Evolutionary conservation across 495 filamentous ascomycete genomes (phyloP), one percentile per base, ranked within the genome.

Genomic region (Acidiella bohemica): DNA sequence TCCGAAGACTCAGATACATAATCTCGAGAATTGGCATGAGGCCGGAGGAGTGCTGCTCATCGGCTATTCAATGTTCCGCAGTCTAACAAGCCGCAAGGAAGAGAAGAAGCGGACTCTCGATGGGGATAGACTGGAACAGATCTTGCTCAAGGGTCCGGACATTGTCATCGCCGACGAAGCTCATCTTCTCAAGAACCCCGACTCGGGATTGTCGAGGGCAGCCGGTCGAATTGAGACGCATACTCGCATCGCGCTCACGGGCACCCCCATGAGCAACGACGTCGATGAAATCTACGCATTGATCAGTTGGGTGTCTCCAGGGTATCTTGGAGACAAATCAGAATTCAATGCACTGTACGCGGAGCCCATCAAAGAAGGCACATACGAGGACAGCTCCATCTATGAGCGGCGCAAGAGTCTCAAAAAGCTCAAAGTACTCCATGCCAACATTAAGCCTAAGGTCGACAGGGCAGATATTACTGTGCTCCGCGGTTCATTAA

Each of bases 161-260:
- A 73, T 94, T 28, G 75, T 93, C n/a, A 60, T 94, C 11, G 80
- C 79, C 1, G 87, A 96, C 49, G 87, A 96, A 55, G 87, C 86
- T 0, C 87, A 96, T 50, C 65, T 56, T 18, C 57, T 93, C 43
- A 93, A 90, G 54, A 84, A 82, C 42, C 56, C 58, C 0, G 51
- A 44, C 0, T 56, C 75, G 0, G 52, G 59, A n/a, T 58, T 84
- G 13, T 57, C 74, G 16, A 42, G 58, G 32, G 67, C 70, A 16
- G 62, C 75, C 4, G 59, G 58, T 9, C 56, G 62, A 8, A 76
- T 95, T 46, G 65, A 55, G 35, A 78, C 86, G 0, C 72, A 59
- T 40, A 78, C 70, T 44, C 78, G 87, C 9, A 82, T 96, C 52
- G 88, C 84, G 2, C 60, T 94, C 45, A 93, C 88, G 0, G 87